Percentiles rank a stretch among this genome's conserved stretches.
These are phyloP conservation scores for Peniophora sp. DNA, from an alignment of 1,284 basidiomycete species.

Conservation along the genomic window DNA sequence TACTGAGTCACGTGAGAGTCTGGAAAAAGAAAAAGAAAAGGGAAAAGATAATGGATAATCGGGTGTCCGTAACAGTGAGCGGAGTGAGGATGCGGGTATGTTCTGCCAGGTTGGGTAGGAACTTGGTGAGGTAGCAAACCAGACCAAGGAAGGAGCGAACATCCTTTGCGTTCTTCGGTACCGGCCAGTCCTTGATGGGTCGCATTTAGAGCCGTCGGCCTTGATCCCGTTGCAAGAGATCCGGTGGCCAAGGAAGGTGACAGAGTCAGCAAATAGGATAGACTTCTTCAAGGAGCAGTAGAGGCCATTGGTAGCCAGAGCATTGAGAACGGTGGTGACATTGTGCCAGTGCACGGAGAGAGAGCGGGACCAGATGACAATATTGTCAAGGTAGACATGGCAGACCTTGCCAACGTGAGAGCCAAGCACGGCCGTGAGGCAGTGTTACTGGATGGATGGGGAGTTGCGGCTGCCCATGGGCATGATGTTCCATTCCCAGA, in stretches of 20 bases:
- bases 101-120: constrained; percentile 24
- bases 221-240: constrained; percentile 23
- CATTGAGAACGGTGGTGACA: constrained; percentile 19
- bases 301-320: constrained; percentile 10
- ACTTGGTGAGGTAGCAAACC: constrained; percentile 22
- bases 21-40: too few relatives aligned
- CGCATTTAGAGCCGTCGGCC: constrained; percentile 22
- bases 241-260: constrained; percentile 28
- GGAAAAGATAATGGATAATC: too few relatives aligned
- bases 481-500: constrained; percentile 37
- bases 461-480: constrained; percentile 30
- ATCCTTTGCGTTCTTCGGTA: constrained; percentile 17
- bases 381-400: constrained; percentile 36
- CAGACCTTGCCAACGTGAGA: constrained; percentile 26
- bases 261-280: constrained; percentile 16
- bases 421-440: constrained; percentile 22
- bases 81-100: constrained; percentile 22
- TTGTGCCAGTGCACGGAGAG: constrained; percentile 26
- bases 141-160: constrained; percentile 28
- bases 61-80: too few relatives aligned
- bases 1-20: too few relatives aligned
- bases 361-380: constrained; percentile 32
- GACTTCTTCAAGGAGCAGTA: constrained; percentile 25
- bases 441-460: constrained; percentile 27
- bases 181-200: constrained; percentile 25